A percentile compares a stretch with the other conserved stretches of the same genome.
phyloP scores from a whole-genome alignment of 2,329 filamentous ascomycete species.

The Sclerotinia subarctica region DNA sequence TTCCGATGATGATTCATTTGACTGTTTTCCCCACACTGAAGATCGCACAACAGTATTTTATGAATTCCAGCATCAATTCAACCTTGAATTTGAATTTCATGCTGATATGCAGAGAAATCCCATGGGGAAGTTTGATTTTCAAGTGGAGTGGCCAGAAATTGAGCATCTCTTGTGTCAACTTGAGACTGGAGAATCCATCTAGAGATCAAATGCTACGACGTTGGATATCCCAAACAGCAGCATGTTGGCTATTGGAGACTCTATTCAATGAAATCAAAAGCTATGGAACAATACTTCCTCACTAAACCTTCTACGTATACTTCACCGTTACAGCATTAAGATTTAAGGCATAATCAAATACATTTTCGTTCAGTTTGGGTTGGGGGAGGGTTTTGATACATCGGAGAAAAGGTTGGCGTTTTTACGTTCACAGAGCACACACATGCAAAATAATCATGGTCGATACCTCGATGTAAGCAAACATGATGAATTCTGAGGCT shows the following conservation, averaged over 20 bases:
- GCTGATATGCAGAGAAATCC: slow-evolving; percentile 5
- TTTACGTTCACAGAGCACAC: neutral
- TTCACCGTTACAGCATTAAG: neutral
- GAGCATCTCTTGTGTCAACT: neutral
- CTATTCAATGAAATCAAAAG: neutral
- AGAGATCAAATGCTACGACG: neutral
- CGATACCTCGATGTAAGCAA: neutral
- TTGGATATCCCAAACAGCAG: slow-evolving; percentile 10
- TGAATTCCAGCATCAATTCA: slow-evolving; percentile 32
- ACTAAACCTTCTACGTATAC: neutral
- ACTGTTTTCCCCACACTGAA: slow-evolving; percentile 21
- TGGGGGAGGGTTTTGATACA: neutral
- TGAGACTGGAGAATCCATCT: neutral
- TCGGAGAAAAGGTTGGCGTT: neutral
- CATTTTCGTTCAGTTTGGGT: neutral
- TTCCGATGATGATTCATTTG: slow-evolving; percentile 22
- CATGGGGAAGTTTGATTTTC: slow-evolving; percentile 8
- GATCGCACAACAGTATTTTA: slow-evolving; percentile 19
- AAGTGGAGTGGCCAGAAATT: slow-evolving; percentile 14
- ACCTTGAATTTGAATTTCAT: slow-evolving; percentile 29
- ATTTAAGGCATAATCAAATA: neutral
- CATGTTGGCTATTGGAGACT: neutral
- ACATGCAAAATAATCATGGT: neutral
- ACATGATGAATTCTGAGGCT: neutral
- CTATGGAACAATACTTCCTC: neutral